Percentiles rank a stretch among this genome's conserved stretches.
These are phyloP conservation scores for Colletotrichum siamense DNA, from an alignment of 2,329 filamentous ascomycete genomes.

Conservation along the genomic window DNA sequence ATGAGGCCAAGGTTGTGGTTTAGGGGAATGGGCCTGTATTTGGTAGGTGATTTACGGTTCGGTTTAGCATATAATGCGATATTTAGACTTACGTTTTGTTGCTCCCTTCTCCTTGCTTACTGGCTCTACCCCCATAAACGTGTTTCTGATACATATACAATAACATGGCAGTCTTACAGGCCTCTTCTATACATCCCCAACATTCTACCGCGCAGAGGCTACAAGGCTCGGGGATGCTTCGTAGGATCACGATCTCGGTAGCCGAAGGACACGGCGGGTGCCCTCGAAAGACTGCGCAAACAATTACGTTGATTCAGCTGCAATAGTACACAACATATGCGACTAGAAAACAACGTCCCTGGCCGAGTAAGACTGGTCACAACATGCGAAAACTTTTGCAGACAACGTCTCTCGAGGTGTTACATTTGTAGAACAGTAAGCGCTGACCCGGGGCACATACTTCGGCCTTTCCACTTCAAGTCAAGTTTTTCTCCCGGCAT, in stretches of 20 bases:
- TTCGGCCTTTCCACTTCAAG: no score
- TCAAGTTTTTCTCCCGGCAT: no score
- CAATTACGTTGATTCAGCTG: background rate
- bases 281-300: background rate
- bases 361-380: background rate
- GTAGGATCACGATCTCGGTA: background rate
- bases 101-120: background rate
- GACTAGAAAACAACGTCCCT: background rate
- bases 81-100: background rate
- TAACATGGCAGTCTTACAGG: background rate
- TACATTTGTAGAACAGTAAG: background rate
- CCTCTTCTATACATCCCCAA: background rate
- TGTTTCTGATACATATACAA: background rate
- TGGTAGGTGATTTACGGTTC: background rate
- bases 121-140: background rate
- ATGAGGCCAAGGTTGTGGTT: conserved; percentile 73
- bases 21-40: conserved; percentile 25
- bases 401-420: background rate
- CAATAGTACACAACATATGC: background rate
- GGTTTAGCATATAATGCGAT: background rate
- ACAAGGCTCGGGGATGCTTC: background rate
- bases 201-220: background rate
- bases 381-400: background rate
- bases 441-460: background rate
- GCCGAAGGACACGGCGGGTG: background rate